These are phyloP conservation scores for Pseudonectria buxi DNA, from an alignment of 2,329 filamentous ascomycete species.

Conservation along the genomic window DNA sequence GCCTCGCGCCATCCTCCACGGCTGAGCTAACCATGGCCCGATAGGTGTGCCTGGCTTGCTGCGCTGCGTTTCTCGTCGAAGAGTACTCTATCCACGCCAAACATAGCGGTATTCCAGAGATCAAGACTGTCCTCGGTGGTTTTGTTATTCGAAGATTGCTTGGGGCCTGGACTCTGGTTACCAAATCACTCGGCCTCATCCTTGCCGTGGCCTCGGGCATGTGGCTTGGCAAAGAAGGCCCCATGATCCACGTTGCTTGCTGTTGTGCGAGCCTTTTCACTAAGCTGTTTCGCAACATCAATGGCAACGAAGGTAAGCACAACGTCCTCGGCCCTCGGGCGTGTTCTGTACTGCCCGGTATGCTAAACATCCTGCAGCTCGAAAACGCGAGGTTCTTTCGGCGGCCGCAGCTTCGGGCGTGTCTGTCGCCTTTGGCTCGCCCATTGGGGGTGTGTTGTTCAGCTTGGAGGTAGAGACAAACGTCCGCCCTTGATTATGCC, in stretches of 20 bases:
- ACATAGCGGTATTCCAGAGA: slow-evolving; percentile 94
- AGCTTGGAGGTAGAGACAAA: slow-evolving; percentile 73
- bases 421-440: slow-evolving; percentile 88
- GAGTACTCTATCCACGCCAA: slow-evolving; percentile 83
- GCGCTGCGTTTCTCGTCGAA: slow-evolving; percentile 72
- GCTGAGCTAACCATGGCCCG: slow-evolving; percentile 9
- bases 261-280: slow-evolving; percentile 93
- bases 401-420: slow-evolving; percentile 89
- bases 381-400: slow-evolving; percentile 88
- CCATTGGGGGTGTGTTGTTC: slow-evolving; percentile 90
- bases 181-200: slow-evolving; percentile 84
- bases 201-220: slow-evolving; percentile 88
- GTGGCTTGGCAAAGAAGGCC: slow-evolving; percentile 95
- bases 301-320: slow-evolving; percentile 70
- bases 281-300: slow-evolving; percentile 74
- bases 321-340: too few relatives aligned
- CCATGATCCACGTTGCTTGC: slow-evolving; percentile 91
- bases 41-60: slow-evolving; percentile 69
- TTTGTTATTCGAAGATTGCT: slow-evolving; percentile 88
- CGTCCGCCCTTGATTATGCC: background rate
- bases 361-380: slow-evolving; percentile 46
- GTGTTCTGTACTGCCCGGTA: too few relatives aligned
- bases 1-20: too few relatives aligned
- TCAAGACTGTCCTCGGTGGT: slow-evolving; percentile 91
- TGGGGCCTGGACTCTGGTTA: slow-evolving; percentile 78